Evolutionary conservation across 345 rosid species (phyloP).

Genomic region (Camelina neglecta): DNA sequence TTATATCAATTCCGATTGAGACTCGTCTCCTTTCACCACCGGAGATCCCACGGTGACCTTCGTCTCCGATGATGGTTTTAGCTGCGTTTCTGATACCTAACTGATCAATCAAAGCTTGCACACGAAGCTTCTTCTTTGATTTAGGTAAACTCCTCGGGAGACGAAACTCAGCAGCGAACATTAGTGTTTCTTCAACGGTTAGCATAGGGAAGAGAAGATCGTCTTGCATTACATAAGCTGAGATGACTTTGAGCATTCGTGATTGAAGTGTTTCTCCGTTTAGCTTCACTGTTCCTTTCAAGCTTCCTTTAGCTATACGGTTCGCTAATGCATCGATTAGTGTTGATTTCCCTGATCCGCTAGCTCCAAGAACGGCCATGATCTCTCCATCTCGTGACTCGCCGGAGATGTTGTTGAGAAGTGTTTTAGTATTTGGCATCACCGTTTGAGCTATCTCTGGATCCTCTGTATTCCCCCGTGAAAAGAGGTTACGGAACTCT

Average conservation of each 20-base stretch:
- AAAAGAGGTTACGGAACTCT: conserved; percentile 46
- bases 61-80: conserved; percentile 62
- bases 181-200: conserved; percentile 91
- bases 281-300: conserved; percentile 69
- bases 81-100: conserved; percentile 88
- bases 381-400: conserved; percentile 92
- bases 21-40: conserved; percentile 96
- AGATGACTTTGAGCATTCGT: conserved; percentile 79
- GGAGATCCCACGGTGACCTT: conserved; percentile 95
- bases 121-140: conserved; percentile 78
- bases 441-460: conserved; percentile 48
- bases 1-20: conserved; percentile 88
- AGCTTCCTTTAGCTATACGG: conserved; percentile 78
- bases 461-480: conserved; percentile 43
- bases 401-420: conserved; percentile 85
- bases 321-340: conserved; percentile 88
- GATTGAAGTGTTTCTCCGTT: conserved; percentile 84
- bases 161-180: conserved; percentile 94
- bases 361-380: conserved; percentile 89
- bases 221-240: conserved; percentile 97
- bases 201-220: conserved; percentile 89
- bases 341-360: conserved; percentile 95
- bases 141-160: conserved; percentile 77
- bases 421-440: conserved; percentile 59
- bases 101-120: conserved; percentile 90